A percentile compares a stretch with the other conserved stretches of the same genome.
These are phyloP conservation scores for Circinella umbellata DNA, from an alignment of 371 early-diverging fungal genomes.

Conservation along the genomic window DNA sequence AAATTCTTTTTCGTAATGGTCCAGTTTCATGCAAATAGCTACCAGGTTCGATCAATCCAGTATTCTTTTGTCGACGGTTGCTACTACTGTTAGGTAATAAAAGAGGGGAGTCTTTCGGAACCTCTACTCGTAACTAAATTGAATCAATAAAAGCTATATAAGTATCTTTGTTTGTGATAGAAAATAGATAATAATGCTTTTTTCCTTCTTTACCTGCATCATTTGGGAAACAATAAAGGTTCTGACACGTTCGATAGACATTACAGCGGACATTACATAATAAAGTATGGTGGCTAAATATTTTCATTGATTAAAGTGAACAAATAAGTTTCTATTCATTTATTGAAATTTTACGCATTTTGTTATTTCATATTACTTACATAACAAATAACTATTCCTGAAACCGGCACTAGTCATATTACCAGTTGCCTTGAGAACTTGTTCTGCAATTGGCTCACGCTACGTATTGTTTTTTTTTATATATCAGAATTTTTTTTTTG, in stretches of 20 bases:
- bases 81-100: not conserved
- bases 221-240: not conserved
- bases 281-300: constrained; percentile 6
- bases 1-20: constrained; percentile 7
- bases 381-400: not conserved
- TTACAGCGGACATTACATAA: not conserved
- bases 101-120: constrained; percentile 9
- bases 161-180: no score
- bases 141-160: no score
- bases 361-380: not conserved
- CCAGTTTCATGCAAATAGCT: constrained; percentile 5
- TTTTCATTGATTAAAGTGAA: no score
- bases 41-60: constrained; percentile 7
- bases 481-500: no score
- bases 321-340: no score
- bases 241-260: not conserved
- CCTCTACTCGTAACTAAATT: constrained; percentile 6
- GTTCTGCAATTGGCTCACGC: constrained; percentile 21
- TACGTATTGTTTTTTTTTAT: not conserved
- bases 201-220: constrained; percentile 14
- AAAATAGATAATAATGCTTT: not conserved
- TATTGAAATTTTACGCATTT: no score
- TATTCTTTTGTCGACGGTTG: no score
- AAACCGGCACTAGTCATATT: constrained; percentile 5
- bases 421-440: constrained; percentile 13